Percentiles rank a stretch among this genome's conserved stretches.
Conservation (phyloP, 2,329 filamentous ascomycete species). For the Aspergillus japonicus region DNA sequence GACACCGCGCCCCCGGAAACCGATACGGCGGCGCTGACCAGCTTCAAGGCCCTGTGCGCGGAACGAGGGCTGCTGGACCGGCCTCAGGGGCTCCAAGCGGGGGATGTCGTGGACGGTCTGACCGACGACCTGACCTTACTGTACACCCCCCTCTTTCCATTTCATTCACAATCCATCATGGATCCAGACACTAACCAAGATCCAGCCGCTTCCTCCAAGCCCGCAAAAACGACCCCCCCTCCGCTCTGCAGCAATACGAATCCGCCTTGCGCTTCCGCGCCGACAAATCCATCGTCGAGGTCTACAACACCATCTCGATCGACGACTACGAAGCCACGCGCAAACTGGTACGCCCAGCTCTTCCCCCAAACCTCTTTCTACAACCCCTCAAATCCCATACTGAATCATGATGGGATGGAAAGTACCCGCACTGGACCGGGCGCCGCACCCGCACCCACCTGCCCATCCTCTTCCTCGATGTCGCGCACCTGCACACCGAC, state of each 20-base stretch:
- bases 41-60: background rate
- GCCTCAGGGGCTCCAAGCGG: constrained; percentile 9
- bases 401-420: too few relatives aligned
- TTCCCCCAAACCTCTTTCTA: too few relatives aligned
- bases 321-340: constrained; percentile 22
- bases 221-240: constrained; percentile 10
- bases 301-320: constrained; percentile 21
- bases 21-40: background rate
- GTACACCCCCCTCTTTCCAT: constrained; percentile 3
- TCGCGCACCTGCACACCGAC: constrained; percentile 11
- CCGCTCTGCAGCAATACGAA: constrained; percentile 20
- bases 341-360: constrained; percentile 15
- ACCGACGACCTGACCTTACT: constrained; percentile 19
- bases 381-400: background rate
- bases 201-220: constrained; percentile 23
- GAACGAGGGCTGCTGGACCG: constrained; percentile 14
- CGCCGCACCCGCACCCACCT: constrained; percentile 20
- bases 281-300: constrained; percentile 13
- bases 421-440: constrained; percentile 32
- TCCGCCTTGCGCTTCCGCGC: constrained; percentile 14
- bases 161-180: too few relatives aligned
- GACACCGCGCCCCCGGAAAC: background rate
- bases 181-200: background rate
- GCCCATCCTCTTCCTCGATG: constrained; percentile 23
- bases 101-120: constrained; percentile 18